phyloP scores from a whole-genome alignment of 805 yeast genomes.

The Candida wancherniae region DNA sequence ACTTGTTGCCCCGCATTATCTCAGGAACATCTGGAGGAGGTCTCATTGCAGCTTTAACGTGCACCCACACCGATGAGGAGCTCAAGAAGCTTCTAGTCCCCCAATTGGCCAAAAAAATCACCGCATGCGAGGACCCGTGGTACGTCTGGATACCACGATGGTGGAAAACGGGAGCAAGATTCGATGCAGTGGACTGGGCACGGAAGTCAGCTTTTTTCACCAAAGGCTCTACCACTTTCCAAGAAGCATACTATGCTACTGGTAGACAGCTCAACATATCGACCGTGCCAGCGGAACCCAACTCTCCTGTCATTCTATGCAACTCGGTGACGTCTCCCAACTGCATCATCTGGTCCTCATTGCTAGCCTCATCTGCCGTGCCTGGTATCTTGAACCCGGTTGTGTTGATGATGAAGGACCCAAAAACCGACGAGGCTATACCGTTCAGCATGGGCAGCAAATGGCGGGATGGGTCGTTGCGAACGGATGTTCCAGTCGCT shows the following conservation, averaged over 20 bases:
- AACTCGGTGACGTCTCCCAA: constrained; percentile 74
- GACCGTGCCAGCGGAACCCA: constrained; percentile 78
- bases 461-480: constrained; percentile 74
- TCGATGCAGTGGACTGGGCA: constrained; percentile 75
- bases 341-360: constrained; percentile 76
- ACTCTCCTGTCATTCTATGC: constrained; percentile 74
- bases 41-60: constrained; percentile 64
- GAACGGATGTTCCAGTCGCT: constrained; percentile 76
- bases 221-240: constrained; percentile 64
- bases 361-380: constrained; percentile 75
- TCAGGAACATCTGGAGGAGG: constrained; percentile 86
- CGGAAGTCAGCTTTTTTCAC: constrained; percentile 65
- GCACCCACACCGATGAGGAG: constrained; percentile 68
- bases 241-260: constrained; percentile 62
- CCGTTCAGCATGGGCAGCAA: constrained; percentile 73
- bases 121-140: constrained; percentile 65
- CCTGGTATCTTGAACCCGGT: constrained; percentile 81
- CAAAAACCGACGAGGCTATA: constrained; percentile 34
- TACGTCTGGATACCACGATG: constrained; percentile 57
- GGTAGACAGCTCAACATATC: constrained; percentile 69
- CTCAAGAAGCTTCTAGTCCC: constrained; percentile 53
- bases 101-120: constrained; percentile 54
- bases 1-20: constrained; percentile 60
- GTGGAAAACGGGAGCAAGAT: constrained; percentile 74
- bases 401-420: constrained; percentile 64